phyloP scores from a whole-genome alignment of 1,284 basidiomycete genomes.

The Erythrobasidium hasegawianum region DNA sequence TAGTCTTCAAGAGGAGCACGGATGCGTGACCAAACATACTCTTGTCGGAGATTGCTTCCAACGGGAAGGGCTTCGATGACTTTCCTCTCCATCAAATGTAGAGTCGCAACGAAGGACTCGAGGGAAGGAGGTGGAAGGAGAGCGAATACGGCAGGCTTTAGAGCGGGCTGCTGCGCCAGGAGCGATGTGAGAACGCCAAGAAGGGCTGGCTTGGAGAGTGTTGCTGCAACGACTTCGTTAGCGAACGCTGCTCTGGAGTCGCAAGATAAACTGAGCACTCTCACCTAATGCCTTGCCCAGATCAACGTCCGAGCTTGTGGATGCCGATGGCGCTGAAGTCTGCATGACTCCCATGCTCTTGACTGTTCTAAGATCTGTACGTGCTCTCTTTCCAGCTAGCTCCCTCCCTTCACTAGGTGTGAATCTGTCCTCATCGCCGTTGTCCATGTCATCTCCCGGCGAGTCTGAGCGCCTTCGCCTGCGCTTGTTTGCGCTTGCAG shows the following conservation, averaged over 20 bases:
- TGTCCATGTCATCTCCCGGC: slow-evolving; percentile 22
- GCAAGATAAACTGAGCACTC: neutral
- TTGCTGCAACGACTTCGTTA: slow-evolving; percentile 15
- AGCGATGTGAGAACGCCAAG: slow-evolving; percentile 41
- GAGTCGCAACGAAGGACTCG: slow-evolving; percentile 30
- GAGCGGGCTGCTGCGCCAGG: slow-evolving; percentile 39
- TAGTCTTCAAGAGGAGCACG: slow-evolving; percentile 42
- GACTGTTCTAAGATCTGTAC: slow-evolving; percentile 11
- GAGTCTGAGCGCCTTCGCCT: slow-evolving; percentile 32
- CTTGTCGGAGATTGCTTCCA: slow-evolving; percentile 37
- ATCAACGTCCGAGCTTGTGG: slow-evolving; percentile 26
- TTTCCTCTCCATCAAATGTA: slow-evolving; percentile 36
- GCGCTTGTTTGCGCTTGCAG: slow-evolving; percentile 13
- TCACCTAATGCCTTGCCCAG: slow-evolving; percentile 36
- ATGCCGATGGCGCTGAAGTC: neutral
- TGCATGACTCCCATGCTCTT: slow-evolving; percentile 13
- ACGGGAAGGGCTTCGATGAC: slow-evolving; percentile 39
- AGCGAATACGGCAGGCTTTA: slow-evolving; percentile 36
- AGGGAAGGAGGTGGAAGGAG: slow-evolving; percentile 43
- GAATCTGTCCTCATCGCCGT: neutral
- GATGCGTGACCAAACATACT: slow-evolving; percentile 42
- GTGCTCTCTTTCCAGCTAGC: slow-evolving; percentile 12
- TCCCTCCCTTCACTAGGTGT: neutral
- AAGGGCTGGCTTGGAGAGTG: slow-evolving; percentile 41
- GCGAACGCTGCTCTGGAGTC: neutral